These are phyloP conservation scores for Schizonepeta tenuifolia DNA, from an alignment of 257 asterid genomes.

Conservation along the genomic window DNA sequence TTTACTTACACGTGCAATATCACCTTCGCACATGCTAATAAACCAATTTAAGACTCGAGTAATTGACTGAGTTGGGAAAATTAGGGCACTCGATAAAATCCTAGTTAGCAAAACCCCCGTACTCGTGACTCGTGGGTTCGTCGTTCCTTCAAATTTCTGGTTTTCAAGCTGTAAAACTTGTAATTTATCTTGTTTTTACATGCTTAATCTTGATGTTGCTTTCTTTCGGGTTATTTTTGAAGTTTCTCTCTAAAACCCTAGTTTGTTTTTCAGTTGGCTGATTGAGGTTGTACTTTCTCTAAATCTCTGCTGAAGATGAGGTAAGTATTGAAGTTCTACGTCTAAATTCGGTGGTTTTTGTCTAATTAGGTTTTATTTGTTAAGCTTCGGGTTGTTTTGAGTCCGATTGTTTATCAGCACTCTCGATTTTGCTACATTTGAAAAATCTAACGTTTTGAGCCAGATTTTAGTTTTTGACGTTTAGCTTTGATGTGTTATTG, in stretches of 20 bases:
- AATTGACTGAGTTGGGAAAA: constrained; percentile 5
- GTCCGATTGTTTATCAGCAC: neutral
- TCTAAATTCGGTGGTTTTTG: neutral
- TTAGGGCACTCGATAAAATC: constrained; percentile 22
- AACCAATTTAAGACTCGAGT: neutral
- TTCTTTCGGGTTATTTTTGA: neutral
- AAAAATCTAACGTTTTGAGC: neutral
- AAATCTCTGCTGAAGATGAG: constrained; percentile 33
- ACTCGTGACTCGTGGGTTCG: constrained; percentile 17
- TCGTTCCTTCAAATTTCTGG: neutral
- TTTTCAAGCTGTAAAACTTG: neutral
- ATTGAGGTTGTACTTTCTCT: constrained; percentile 3
- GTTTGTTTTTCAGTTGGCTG: constrained; percentile 13
- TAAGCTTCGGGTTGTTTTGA: neutral
- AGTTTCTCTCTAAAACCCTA: constrained; percentile 11
- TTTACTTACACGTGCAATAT: constrained; percentile 6
- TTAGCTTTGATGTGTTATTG: too few species aligned
- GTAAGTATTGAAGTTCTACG: constrained; percentile 17
- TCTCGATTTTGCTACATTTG: neutral
- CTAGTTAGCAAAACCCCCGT: constrained; percentile 30
- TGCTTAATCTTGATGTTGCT: neutral
- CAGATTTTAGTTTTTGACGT: too few species aligned
- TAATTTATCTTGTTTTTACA: neutral
- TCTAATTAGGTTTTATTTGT: neutral
- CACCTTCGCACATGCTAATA: neutral